Base-by-base conservation (phyloP, 2,329 filamentous ascomycete genomes). In the Alternaria infectoria region DNA sequence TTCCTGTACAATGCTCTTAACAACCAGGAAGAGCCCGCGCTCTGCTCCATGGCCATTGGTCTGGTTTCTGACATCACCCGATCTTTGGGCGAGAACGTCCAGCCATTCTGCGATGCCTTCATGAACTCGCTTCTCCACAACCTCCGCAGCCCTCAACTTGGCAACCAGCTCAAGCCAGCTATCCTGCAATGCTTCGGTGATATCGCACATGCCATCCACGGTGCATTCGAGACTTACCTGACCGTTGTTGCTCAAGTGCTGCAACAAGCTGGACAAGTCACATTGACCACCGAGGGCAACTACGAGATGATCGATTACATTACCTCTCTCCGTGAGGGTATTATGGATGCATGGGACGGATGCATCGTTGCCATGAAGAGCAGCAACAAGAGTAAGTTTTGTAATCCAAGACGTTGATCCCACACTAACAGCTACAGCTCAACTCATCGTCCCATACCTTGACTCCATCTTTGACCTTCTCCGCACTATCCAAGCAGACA, bases 291-390 rank as follows among this genome's bases (percentile, higher is more conserved):
- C 26, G 93, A 97, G 70, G 90, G 91, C 62, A 92, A 91, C 54
- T 96, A 94, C 73, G 96, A 99, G 82, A 97, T 98, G 91, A 90
- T 94, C 61, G 95, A 98, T 81, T 99, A 99, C 79, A 91, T 99
- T 72, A 89, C 97, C 68, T 97, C 94, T 19, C 87, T 99, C 52
- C 91, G 96, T 57, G 96, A 99, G 79, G 96, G 95, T 72, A 98
- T 99, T 71, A 97, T 98, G 91, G 96, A 99, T 85, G 96, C 96
- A 32, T 99, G 96, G 94, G 93, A 94, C 74, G 96, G 96, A 70
- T 96, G 97, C 70, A 93, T 99, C 77, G 90, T 95, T 79, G 93
- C 96, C 57, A 93, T 98, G 91, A 97, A 96, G 85, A 83, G 86
- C 55, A 92, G 90, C 75, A 85, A 84, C 75, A 95, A 95, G 85